Evolutionary conservation across 1,284 basidiomycete species (phyloP).

Genomic region (Cutaneotrichosporon sp.): DNA sequence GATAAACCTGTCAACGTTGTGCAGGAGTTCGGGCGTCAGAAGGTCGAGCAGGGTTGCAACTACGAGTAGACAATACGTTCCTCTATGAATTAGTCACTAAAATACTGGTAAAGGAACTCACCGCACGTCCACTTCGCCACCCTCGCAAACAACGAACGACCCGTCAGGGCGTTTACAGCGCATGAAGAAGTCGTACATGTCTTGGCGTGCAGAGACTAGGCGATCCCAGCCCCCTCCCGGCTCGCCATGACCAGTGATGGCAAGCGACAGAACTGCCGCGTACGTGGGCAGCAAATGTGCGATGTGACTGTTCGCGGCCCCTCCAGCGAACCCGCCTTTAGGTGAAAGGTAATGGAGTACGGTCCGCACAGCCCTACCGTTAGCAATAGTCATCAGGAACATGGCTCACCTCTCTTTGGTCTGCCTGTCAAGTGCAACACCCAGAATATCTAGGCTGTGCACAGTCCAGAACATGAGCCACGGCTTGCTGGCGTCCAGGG

Average conservation of each 20-base stretch:
- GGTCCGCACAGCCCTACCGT: constrained; percentile 49
- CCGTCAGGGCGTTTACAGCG: constrained; percentile 90
- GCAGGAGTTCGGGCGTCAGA: constrained; percentile 77
- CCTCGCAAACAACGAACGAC: constrained; percentile 80
- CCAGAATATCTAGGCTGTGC: constrained; percentile 70
- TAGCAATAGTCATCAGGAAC: not conserved
- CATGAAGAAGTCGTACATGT: constrained; percentile 85
- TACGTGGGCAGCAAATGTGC: constrained; percentile 88
- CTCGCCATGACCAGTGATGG: constrained; percentile 63
- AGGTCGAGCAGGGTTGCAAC: constrained; percentile 70
- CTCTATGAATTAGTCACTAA: constrained; percentile 50
- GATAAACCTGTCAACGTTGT: constrained; percentile 51
- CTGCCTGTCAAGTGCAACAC: constrained; percentile 66
- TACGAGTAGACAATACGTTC: constrained; percentile 68
- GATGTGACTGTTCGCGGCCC: constrained; percentile 67
- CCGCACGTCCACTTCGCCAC: constrained; percentile 92
- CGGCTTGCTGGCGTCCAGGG: constrained; percentile 83
- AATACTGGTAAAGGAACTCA: constrained; percentile 44
- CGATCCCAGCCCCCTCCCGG: constrained; percentile 71
- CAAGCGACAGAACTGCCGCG: constrained; percentile 76
- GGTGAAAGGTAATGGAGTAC: constrained; percentile 71
- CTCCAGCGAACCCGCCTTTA: constrained; percentile 84
- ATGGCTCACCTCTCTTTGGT: constrained; percentile 64
- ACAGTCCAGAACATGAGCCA: constrained; percentile 91
- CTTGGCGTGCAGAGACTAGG: constrained; percentile 61